Evolutionary conservation across 129 eudicot genomes (phyloP).

Genomic region (Silybum marianum): DNA sequence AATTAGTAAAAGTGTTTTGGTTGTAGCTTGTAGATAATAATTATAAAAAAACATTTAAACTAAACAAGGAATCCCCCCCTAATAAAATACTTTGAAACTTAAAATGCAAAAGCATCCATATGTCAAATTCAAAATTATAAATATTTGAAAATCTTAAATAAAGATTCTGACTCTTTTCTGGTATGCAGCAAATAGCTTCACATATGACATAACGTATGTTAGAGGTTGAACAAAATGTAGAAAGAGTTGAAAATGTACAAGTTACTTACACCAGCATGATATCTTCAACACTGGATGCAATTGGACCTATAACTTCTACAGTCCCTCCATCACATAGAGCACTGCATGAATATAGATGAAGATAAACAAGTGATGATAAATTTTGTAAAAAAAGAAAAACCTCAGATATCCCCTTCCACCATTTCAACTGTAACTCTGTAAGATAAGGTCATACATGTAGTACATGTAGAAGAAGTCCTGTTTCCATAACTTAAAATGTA

Average conservation of each 20-base stretch:
- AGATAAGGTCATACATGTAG: not conserved
- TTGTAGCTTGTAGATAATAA: not conserved
- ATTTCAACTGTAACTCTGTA: not conserved
- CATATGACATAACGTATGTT: not conserved
- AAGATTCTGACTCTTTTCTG: not conserved
- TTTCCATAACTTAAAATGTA: too few species aligned
- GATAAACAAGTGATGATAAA: not conserved
- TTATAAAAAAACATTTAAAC: not conserved
- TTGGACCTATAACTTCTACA: conserved; percentile 88
- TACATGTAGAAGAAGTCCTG: not conserved
- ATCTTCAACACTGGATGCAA: conserved; percentile 94
- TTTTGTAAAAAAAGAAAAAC: not conserved
- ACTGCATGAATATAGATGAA: conserved; percentile 45
- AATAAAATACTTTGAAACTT: not conserved
- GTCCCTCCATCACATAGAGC: conserved; percentile 84
- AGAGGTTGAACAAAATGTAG: not conserved
- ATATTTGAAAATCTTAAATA: not conserved
- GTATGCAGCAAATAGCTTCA: not conserved
- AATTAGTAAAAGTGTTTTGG: not conserved
- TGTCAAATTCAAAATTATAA: not conserved
- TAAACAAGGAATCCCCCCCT: not conserved
- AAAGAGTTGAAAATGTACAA: not conserved
- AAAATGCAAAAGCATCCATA: not conserved
- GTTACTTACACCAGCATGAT: conserved; percentile 73
- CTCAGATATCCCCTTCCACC: not conserved